Evolutionary conservation across 1,139 yeast species (phyloP), one percentile per base, ranked within the genome.

Genomic region (Blastobotrys proliferans): DNA sequence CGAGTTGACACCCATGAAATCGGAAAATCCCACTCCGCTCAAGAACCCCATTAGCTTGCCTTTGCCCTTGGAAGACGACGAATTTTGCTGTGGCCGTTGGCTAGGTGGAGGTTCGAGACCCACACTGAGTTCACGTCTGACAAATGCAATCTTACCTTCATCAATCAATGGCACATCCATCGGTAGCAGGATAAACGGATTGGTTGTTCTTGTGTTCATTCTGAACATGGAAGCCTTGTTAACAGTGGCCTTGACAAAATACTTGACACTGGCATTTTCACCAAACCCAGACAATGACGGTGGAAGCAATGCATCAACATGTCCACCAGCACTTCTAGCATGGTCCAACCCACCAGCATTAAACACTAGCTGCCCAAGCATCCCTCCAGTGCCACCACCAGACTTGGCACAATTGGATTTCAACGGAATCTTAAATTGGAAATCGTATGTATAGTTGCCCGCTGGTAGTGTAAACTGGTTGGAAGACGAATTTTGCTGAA

Each of bases 221-320:
- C 75, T 76, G 43, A 79, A 60, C 36, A 79, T 56, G 3, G 81
- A 72, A 1, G 81, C 66, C 43, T 82, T 61, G 46, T 73, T 76
- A 38, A 80, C 78, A 0, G 84, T 79, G 8, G 71, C 83, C 56
- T 79, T 79, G 43, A 80, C 66, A 53, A 71, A 77, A 54, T 79
- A 79, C 34, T 53, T 66, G 35, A 80, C 62, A 3, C 67, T 60
- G 10, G 80, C 83, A 51, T 61, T 58, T 8, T 69, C 70, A 2
- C 71, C 74, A 45, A 70, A 49, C 4, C 74, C 79, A 17, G 69
- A 61, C 19, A 79, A 60, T 1, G 83, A 70, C 0, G 87, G 85
- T 2, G 86, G 85, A 29, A 80, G 60, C 36, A 69, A 72, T 1
- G 67, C 55, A 2, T 62, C 58, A 2, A 68, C 54, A 53, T 79